phyloP scores from a whole-genome alignment of 257 asterid species.

The Phtheirospermum japonicum region DNA sequence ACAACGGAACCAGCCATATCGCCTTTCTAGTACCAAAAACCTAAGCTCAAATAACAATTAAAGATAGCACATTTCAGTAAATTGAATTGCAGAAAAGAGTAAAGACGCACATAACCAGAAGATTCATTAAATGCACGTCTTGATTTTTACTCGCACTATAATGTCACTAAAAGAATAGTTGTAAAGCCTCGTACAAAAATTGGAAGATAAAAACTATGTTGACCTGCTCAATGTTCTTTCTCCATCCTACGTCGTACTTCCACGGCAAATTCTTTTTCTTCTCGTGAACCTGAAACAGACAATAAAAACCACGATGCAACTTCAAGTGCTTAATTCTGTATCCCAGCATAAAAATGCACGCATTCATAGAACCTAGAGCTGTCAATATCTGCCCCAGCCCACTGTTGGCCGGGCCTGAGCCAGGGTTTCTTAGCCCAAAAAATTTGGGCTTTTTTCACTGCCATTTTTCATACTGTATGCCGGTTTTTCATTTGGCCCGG shows the following conservation, averaged over 20 bases:
- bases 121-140: constrained; percentile 1
- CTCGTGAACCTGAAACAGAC: constrained; percentile 68
- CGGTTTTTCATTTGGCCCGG: no score
- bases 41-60: constrained; percentile 29
- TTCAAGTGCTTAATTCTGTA: constrained; percentile 13
- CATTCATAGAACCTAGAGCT: background rate
- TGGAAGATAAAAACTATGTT: background rate
- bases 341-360: background rate
- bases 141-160: background rate
- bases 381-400: no score
- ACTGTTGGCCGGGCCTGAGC: no score
- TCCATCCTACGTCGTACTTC: constrained; percentile 81
- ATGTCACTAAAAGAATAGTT: background rate
- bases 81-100: no score
- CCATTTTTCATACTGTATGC: no score
- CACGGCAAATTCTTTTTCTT: constrained; percentile 51
- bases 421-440: no score
- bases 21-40: constrained; percentile 67
- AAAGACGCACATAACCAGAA: background rate
- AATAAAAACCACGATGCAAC: constrained; percentile 19
- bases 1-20: constrained; percentile 66
- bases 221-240: constrained; percentile 81
- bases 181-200: background rate
- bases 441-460: no score
- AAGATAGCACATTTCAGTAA: background rate